Conservation (phyloP, 495 filamentous ascomycete species). For the Aspergillus panamensis region DNA sequence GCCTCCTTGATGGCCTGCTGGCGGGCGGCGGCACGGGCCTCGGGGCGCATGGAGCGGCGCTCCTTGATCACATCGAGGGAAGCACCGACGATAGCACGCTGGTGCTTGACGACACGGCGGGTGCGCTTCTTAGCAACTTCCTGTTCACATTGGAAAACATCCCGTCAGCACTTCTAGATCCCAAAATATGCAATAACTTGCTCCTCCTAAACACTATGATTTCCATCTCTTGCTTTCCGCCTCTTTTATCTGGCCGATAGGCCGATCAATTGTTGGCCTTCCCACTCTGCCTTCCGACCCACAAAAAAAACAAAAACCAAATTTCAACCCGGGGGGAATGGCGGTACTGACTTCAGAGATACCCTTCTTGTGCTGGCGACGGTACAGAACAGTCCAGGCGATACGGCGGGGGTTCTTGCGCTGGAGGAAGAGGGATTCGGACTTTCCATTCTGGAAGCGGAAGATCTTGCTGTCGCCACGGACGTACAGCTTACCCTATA, state of each 20-base stretch:
- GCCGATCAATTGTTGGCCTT: not conserved
- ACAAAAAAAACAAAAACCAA: constrained; percentile 22
- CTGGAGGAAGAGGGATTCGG: constrained; percentile 99
- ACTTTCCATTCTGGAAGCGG: constrained; percentile 99
- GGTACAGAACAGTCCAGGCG: constrained; percentile 96
- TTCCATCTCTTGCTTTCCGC: constrained; percentile 2
- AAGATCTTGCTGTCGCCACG: constrained; percentile 99
- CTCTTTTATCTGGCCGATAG: constrained; percentile 8
- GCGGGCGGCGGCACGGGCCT: constrained; percentile 91
- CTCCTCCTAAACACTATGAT: not conserved
- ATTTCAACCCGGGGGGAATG: constrained; percentile 21
- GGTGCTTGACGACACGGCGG: constrained; percentile 95
- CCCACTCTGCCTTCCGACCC: constrained; percentile 4
- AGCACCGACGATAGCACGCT: constrained; percentile 98
- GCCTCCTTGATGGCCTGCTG: constrained; percentile 85
- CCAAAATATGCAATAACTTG: not conserved
- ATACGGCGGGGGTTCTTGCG: constrained; percentile 99
- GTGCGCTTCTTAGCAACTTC: constrained; percentile 99
- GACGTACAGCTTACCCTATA: constrained; percentile 96
- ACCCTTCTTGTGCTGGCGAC: constrained; percentile 99
- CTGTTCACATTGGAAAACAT: constrained; percentile 48
- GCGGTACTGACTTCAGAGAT: constrained; percentile 89
- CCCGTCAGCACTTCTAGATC: constrained; percentile 39
- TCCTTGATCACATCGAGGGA: constrained; percentile 99
- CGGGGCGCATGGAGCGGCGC: constrained; percentile 86